Conservation (phyloP, 495 filamentous ascomycete genomes). For the Penicillium cosmopolitanum region DNA sequence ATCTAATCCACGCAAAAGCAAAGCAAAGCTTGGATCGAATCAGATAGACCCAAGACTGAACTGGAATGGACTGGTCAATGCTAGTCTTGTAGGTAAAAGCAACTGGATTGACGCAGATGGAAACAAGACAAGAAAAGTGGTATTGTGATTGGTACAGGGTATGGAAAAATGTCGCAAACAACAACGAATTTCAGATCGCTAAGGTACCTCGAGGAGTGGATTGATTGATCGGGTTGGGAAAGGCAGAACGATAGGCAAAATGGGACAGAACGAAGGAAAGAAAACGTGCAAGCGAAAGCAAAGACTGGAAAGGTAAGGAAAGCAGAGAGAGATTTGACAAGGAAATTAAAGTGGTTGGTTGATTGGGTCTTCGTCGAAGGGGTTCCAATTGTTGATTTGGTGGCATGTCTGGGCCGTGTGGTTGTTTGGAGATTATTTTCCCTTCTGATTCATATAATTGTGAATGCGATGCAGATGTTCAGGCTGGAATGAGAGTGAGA, state of each 20-base stretch:
- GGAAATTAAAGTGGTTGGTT: not conserved
- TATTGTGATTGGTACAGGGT: constrained; percentile 41
- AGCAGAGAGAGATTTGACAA: constrained; percentile 1
- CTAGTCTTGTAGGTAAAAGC: no score
- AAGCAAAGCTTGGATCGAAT: not conserved
- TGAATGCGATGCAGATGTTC: not conserved
- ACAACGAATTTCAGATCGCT: not conserved
- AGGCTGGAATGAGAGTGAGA: not conserved
- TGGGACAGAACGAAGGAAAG: constrained; percentile 8
- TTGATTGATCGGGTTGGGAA: not conserved
- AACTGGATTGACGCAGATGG: not conserved
- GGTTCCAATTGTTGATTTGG: not conserved
- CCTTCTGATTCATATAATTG: not conserved
- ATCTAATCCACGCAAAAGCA: not conserved
- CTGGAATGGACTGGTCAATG: no score
- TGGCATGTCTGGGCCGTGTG: no score
- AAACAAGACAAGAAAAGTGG: constrained; percentile 24
- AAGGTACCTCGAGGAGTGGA: not conserved
- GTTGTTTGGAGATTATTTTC: no score
- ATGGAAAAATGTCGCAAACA: constrained; percentile 16
- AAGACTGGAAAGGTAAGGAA: constrained; percentile 12
- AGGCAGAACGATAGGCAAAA: constrained; percentile 1
- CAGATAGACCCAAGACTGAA: no score
- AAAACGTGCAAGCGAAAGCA: constrained; percentile 8
- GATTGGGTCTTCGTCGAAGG: not conserved